Percentiles rank a stretch among this genome's conserved stretches.
phyloP scores from a whole-genome alignment of 2,329 filamentous ascomycete species.

The Endothia cerciana region DNA sequence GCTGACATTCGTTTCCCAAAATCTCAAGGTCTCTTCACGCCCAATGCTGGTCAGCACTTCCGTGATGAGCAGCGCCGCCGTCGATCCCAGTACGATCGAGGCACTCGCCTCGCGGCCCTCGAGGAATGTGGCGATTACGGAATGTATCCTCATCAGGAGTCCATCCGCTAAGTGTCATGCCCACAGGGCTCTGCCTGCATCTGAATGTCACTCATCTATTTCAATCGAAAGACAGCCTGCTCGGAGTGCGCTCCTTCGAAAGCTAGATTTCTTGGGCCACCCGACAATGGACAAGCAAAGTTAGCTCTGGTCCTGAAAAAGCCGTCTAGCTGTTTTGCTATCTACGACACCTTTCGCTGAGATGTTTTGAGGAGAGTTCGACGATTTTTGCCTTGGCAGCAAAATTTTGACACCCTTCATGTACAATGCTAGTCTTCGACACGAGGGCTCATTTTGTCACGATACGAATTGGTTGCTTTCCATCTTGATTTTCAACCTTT shows the following conservation, averaged over 20 bases:
- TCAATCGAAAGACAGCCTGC: not conserved
- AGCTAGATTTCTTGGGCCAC: not conserved
- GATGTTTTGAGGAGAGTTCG: conserved; percentile 17
- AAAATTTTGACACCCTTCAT: conserved; percentile 15
- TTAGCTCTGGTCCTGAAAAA: conserved; percentile 1
- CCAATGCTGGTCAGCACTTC: conserved; percentile 73
- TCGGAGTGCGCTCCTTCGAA: not conserved
- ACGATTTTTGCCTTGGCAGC: conserved; percentile 13
- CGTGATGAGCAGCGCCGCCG: conserved; percentile 77
- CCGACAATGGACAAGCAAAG: not conserved
- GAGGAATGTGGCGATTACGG: conserved; percentile 63
- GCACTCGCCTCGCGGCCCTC: conserved; percentile 71
- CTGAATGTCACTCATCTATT: not conserved
- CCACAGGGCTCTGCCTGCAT: not conserved
- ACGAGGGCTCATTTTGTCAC: conserved; percentile 9
- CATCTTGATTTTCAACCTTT: not conserved
- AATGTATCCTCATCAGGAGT: conserved; percentile 42
- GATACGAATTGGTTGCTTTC: conserved; percentile 8
- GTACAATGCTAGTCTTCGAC: conserved; percentile 1
- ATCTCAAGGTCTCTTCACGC: conserved; percentile 72
- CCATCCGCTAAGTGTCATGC: conserved; percentile 31
- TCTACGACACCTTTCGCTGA: conserved; percentile 21
- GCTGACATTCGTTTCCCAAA: not conserved
- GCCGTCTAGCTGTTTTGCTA: conserved; percentile 27
- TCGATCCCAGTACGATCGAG: conserved; percentile 79